Evolutionary conservation across 1,284 basidiomycete species (phyloP).

Genomic region (Xerocomus minutiporus): DNA sequence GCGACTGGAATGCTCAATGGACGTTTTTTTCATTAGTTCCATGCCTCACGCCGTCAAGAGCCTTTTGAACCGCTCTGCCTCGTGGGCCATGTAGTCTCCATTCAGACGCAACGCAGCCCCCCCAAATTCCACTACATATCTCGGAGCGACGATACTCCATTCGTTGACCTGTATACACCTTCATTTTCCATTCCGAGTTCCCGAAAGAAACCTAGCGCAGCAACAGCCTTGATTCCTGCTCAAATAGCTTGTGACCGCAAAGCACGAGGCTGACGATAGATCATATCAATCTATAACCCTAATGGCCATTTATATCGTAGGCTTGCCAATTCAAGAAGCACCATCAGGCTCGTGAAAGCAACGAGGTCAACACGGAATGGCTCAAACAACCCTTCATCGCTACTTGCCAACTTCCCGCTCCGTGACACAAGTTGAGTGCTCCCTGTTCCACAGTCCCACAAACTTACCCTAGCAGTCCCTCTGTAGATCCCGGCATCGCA

Average conservation of each 20-base stretch:
- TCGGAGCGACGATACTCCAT: background rate
- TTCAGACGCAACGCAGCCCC: background rate
- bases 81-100: background rate
- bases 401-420: background rate
- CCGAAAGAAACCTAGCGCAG: background rate
- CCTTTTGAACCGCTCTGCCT: background rate
- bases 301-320: slow-evolving; percentile 8
- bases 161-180: background rate
- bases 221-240: background rate
- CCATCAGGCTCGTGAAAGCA: slow-evolving; percentile 16
- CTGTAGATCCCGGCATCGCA: background rate
- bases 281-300: slow-evolving; percentile 16
- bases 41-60: background rate
- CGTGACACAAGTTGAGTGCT: slow-evolving; percentile 8
- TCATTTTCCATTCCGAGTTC: background rate
- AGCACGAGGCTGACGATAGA: slow-evolving; percentile 11
- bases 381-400: slow-evolving; percentile 8
- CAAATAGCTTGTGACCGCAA: slow-evolving; percentile 8
- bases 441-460: background rate
- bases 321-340: slow-evolving; percentile 25
- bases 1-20: background rate
- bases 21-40: background rate
- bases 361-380: slow-evolving; percentile 20
- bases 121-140: background rate
- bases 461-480: background rate